Base-by-base conservation (phyloP, 108 stramenopile species). In the Cyclotella choctawhatcheeana region DNA sequence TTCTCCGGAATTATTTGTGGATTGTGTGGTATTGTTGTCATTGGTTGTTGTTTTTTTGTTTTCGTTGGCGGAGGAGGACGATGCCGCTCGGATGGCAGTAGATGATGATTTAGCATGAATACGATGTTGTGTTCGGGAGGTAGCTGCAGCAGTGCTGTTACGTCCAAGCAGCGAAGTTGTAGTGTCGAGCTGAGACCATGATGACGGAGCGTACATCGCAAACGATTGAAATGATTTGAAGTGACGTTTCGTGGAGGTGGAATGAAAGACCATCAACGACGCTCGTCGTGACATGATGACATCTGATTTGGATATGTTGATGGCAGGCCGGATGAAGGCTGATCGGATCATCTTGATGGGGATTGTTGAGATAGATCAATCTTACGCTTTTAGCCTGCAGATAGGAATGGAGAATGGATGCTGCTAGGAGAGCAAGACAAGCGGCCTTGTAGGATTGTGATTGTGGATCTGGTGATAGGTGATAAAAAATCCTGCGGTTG, bases 331-430 rank as follows among this genome's bases (percentile, higher is more conserved):
- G 45, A 64, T 45, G 63, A 64, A 64, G 2, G 63, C 44, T 47
- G 63, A 47, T 18, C 63, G 63, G 45, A 64, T 64, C 63, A 64
- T 64, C 8, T 31, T 56, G 29, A 27, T 48, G 47, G n/a, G 17
- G n/a, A n/a, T n/a, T n/a, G n/a, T n/a, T n/a, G n/a, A n/a, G n/a
- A n/a, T n/a, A n/a, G n/a, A n/a, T n/a, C n/a, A n/a, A n/a, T n/a
- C n/a, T n/a, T n/a, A n/a, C n/a, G n/a, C n/a, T n/a, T n/a, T n/a
- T n/a, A n/a, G n/a, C n/a, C n/a, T n/a, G n/a, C n/a, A n/a, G n/a
- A n/a, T n/a, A n/a, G n/a, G n/a, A n/a, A n/a, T n/a, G n/a, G n/a
- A n/a, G n/a, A n/a, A n/a, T n/a, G n/a, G n/a, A n/a, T n/a, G n/a
- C n/a, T n/a, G n/a, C n/a, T n/a, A n/a, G n/a, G n/a, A n/a, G n/a